Evolutionary conservation across 352 stramenopile genomes (phyloP).

Genomic region (Salisapilia sapeloensis): DNA sequence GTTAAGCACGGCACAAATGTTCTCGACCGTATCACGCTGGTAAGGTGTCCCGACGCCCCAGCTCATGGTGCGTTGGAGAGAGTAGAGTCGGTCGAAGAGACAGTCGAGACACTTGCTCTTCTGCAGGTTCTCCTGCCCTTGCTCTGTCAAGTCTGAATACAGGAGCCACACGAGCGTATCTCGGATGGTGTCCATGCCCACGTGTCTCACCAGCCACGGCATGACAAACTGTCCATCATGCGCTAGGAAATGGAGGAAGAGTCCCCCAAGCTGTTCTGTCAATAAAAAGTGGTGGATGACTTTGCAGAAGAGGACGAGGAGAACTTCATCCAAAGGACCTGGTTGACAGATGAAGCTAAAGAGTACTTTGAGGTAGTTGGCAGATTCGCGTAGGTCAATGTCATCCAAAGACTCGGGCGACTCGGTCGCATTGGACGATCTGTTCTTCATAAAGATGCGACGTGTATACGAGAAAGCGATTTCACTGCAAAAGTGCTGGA

Average conservation of each 20-base stretch:
- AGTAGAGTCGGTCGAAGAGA: conserved; percentile 57
- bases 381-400: conserved; percentile 28
- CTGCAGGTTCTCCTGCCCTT: conserved; percentile 35
- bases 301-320: conserved; percentile 77
- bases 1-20: conserved; percentile 71
- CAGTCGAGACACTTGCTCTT: conserved; percentile 59
- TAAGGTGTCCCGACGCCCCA: conserved; percentile 73
- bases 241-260: conserved; percentile 51
- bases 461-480: conserved; percentile 56
- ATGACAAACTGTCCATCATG: conserved; percentile 51
- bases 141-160: conserved; percentile 67
- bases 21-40: conserved; percentile 76
- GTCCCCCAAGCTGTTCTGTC: conserved; percentile 39
- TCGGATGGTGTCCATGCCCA: conserved; percentile 69
- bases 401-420: conserved; percentile 17
- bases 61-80: conserved; percentile 66
- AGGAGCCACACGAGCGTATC: conserved; percentile 72
- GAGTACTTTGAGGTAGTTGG: conserved; percentile 62
- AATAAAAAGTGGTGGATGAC: conserved; percentile 72
- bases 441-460: conserved; percentile 55
- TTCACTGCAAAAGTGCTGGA: conserved; percentile 77
- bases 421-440: conserved; percentile 11
- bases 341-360: conserved; percentile 68
- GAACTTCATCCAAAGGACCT: conserved; percentile 48
- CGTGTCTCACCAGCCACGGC: conserved; percentile 62